Evolutionary conservation across 441 rosid species (phyloP), one percentile per base, ranked within the genome.

Genomic region (Pelargonium fulgidum): DNA sequence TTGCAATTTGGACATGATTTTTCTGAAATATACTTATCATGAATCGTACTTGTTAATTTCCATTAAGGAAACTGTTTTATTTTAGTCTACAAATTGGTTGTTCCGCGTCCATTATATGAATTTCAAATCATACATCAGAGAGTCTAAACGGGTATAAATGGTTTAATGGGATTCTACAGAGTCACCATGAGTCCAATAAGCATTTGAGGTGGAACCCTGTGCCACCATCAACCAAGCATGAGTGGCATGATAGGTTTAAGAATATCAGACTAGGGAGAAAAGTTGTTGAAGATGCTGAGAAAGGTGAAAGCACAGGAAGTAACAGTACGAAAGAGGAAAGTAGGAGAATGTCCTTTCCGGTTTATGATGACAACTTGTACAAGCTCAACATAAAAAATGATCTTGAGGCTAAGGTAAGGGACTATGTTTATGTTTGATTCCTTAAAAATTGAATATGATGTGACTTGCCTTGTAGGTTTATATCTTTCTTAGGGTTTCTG

Each of bases 221-320:
- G 13, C 80, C 75, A 69, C 80, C 85, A 67, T 85, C 85, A 68
- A 82, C 78, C 12, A 93, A 87, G 78, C 88, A 84, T 71, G 96
- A 91, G 70, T 94, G 96, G 99, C 96, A 91, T 65, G 91, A 85
- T 69, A 87, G 80, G 70, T 73, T 91, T 45, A 88, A 77, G 79
- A 86, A 84, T 82, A 87, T 91, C 50, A 66, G 84, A 75, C 73
- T 78, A 67, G 93, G 96, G 67, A 88, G 77, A 78, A 89, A 83
- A 79, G 96, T 77, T 77, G 83, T 74, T 3, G 93, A 87, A 73
- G 88, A 83, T 75, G 73, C 80, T 2, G 92, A 87, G 10, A 86
- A 81, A 81, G 71, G 71, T 58, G 93, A 86, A 69, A 83, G 84
- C 71, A 71, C 84, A 3, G 17, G 59, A n/a, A 19, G 59, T 52